Evolutionary conservation across 1,284 basidiomycete species (phyloP).

Genomic region (Psilocybe mexicana): DNA sequence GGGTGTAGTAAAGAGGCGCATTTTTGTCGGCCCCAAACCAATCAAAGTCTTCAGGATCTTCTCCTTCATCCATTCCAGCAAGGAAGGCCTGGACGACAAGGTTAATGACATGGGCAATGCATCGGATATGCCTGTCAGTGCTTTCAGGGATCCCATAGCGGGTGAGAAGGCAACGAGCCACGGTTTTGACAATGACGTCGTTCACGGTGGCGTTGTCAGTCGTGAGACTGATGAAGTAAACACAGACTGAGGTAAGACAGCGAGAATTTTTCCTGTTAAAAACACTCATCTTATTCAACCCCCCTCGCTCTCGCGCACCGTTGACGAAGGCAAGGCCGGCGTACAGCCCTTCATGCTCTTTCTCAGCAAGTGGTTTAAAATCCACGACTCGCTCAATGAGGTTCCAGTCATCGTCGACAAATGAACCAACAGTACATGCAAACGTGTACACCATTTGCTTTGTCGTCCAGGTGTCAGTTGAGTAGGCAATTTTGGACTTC

Average conservation of each 20-base stretch:
- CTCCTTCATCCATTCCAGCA: conserved; percentile 27
- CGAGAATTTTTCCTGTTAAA: background rate
- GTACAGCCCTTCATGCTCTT: conserved; percentile 31
- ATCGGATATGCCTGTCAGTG: conserved; percentile 27
- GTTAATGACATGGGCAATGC: conserved; percentile 36
- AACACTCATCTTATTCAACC: conserved; percentile 32
- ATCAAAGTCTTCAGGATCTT: conserved; percentile 29
- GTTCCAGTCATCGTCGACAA: conserved; percentile 31
- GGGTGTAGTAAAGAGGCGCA: conserved; percentile 29
- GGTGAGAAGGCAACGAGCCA: conserved; percentile 18
- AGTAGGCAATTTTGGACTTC: conserved; percentile 27
- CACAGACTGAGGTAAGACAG: background rate
- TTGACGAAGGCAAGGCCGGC: conserved; percentile 27
- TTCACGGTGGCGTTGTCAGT: conserved; percentile 34
- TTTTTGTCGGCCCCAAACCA: conserved; percentile 29
- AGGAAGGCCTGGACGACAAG: conserved; percentile 39
- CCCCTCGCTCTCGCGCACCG: conserved; percentile 19
- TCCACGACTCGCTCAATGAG: conserved; percentile 30
- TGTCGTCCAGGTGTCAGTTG: conserved; percentile 32
- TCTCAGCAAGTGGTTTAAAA: conserved; percentile 29
- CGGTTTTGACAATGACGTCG: conserved; percentile 26
- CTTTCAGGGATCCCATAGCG: conserved; percentile 20
- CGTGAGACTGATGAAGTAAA: conserved; percentile 28
- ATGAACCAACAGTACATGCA: conserved; percentile 28
- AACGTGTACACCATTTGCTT: conserved; percentile 32